Base-by-base conservation (phyloP, 306 rosid genomes). In the Casuarina glauca region DNA sequence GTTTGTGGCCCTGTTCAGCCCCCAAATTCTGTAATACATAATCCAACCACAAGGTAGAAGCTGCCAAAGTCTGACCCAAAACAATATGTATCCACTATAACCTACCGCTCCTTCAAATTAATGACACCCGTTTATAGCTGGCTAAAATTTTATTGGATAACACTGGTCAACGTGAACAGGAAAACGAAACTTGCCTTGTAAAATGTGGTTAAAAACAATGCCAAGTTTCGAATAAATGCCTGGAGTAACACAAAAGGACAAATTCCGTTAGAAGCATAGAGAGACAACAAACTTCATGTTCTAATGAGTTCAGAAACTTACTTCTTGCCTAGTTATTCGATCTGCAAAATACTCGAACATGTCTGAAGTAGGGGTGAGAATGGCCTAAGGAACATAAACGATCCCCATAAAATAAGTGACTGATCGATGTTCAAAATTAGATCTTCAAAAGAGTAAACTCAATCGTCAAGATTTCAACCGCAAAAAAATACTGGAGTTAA, bases 151-250 rank as follows among this genome's bases (percentile, higher is more conserved):
- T 61, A 61, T 61, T 10, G 15, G 11, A 61, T 4, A n/a, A 35
- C 12, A 10, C 16, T 0, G 46, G 20, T 63, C 74, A 38, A 54
- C 42, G 48, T 6, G 46, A 43, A 26, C 19, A 12, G 66, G 55
- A 46, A 77, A 57, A 71, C 52, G 75, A 79, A 44, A 45, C 81
- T 85, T 82, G 72, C 99, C 97, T 93, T 93, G 87, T 38, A 88
- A 80, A 93, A 93, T 26, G 99, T 89, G 74, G 99, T 96, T 87
- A 96, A 93, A 84, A 93, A 93, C 74, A 96, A 83, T 16, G 97
- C 99, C 85, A 96, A 82, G 72, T 96, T 96, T 87, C 93, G 99
- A 77, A 93, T 93, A 84, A 93, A 96, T 63, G 90, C 97, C 99
- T 96, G 82, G 55, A 69, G 52, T 69, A 74, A 54, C 83, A 61